A percentile compares a stretch with the other conserved stretches of the same genome.
phyloP scores from a whole-genome alignment of 2,329 filamentous ascomycete species.

The Hypoxylon sp. region DNA sequence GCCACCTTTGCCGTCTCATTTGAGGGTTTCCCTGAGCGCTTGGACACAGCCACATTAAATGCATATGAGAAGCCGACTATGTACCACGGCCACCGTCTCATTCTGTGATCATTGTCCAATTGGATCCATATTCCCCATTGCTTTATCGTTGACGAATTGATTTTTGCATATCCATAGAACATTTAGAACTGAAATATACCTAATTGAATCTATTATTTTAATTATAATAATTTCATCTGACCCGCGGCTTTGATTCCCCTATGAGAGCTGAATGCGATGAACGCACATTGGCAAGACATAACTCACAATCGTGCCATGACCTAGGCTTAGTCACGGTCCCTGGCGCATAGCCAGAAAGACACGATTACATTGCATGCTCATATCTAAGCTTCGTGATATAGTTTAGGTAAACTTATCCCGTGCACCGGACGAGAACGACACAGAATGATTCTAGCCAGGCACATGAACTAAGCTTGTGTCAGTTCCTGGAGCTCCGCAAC shows the following conservation, averaged over 20 bases:
- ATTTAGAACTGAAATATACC: neutral
- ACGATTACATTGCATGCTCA: neutral
- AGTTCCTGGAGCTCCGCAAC: neutral
- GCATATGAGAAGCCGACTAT: slow-evolving; percentile 58
- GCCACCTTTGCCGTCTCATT: slow-evolving; percentile 78
- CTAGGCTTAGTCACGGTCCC: slow-evolving; percentile 1
- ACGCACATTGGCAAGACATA: neutral
- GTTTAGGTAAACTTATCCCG: slow-evolving; percentile 14
- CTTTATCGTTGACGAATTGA: neutral
- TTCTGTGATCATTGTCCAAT: slow-evolving; percentile 57
- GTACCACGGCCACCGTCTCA: slow-evolving; percentile 66
- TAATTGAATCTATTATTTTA: neutral
- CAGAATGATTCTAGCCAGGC: neutral
- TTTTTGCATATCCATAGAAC: neutral
- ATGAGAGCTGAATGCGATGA: neutral
- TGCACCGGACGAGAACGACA: slow-evolving; percentile 1
- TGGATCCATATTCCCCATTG: neutral
- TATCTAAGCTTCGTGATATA: neutral
- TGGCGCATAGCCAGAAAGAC: neutral
- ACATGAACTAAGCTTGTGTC: neutral
- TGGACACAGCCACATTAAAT: slow-evolving; percentile 50
- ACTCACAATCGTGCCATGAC: neutral
- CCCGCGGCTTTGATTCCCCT: neutral
- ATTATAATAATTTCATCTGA: neutral
- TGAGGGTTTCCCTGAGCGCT: slow-evolving; percentile 73